Conservation (phyloP, 192 early-diverging fungal genomes). For the Linnemannia exigua region DNA sequence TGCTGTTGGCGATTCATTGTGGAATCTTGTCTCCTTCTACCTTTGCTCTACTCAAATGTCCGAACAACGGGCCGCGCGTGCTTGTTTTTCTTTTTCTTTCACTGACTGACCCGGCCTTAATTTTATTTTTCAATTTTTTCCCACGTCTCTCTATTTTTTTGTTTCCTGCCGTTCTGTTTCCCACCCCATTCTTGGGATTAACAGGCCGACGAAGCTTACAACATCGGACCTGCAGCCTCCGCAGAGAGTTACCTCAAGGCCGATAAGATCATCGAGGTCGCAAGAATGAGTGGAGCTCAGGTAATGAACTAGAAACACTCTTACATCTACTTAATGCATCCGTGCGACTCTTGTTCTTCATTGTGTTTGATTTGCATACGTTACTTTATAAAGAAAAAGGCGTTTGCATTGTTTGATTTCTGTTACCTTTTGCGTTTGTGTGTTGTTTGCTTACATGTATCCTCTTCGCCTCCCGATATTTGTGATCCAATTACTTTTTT, state of each 20-base stretch:
- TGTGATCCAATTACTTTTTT: slow-evolving; percentile 7
- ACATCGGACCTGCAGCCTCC: slow-evolving; percentile 88
- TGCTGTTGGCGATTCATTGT: background rate
- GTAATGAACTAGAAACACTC: slow-evolving; percentile 51
- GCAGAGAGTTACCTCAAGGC: slow-evolving; percentile 86
- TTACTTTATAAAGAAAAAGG: slow-evolving; percentile 14
- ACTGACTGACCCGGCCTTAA: background rate
- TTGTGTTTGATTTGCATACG: too few relatives aligned
- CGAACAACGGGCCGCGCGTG: background rate
- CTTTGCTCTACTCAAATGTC: background rate
- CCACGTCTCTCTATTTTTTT: slow-evolving; percentile 7
- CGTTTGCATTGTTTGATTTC: background rate
- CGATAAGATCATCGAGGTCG: slow-evolving; percentile 87
- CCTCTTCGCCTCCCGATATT: background rate
- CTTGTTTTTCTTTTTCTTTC: background rate
- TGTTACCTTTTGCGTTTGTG: background rate
- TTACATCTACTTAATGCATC: slow-evolving; percentile 9
- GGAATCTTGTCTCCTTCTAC: background rate
- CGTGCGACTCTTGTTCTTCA: too few relatives aligned
- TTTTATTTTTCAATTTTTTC: slow-evolving; percentile 15
- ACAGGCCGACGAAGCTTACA: slow-evolving; percentile 93
- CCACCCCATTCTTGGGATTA: slow-evolving; percentile 1
- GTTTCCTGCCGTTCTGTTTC: background rate
- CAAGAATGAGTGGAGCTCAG: slow-evolving; percentile 81
- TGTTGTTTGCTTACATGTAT: background rate